Evolutionary conservation across 768 basidiomycete genomes (phyloP), one percentile per base, ranked within the genome.

Genomic region (Collybia sp.): DNA sequence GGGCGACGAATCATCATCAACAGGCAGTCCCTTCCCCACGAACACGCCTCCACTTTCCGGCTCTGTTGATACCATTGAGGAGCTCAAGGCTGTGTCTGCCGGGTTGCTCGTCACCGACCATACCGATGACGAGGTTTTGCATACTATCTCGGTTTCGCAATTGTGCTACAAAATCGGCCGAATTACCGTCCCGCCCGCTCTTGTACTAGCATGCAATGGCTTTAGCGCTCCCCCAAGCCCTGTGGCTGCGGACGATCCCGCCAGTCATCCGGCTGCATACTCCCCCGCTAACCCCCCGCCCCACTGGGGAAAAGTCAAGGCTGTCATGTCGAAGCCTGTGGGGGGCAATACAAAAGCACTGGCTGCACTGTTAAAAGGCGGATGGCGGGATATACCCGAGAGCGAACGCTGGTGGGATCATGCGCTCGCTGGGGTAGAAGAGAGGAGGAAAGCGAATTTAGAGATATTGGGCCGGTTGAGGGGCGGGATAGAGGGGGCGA

Each of bases 141-240:
- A 89, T 59, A 84, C 85, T 48, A 58, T 88, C 49, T 69, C 75
- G 41, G 64, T 90, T 46, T 80, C 80, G 19, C 79, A 77, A 44
- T 46, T 77, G 17, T 86, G 83, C 57, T 87, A 80, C 73, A 90
- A 89, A 59, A 57, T 73, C 17, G 82, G 80, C 0, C 75, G 86
- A 1, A 82, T 89, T 49, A 88, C 85, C 15, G 72, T 88, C 44
- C 87, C 87, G 1, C 88, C 88, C 11, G 70, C 71, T 2, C 47
- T 90, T 49, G 75, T 76, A 10, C 61, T 88, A 30, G 83, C 79
- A 1, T 52, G 67, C 1, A 80, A 83, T 48, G 88, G 88, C 0
- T 79, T 83, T 50, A 63, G 66, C 16, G 62, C 57, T 1, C 55
- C 65, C 6, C 50, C 65, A 12, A 43, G 62, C 2, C 45, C 52